Base-by-base conservation (phyloP, 2,329 filamentous ascomycete species). In the Fusarium sp. region DNA sequence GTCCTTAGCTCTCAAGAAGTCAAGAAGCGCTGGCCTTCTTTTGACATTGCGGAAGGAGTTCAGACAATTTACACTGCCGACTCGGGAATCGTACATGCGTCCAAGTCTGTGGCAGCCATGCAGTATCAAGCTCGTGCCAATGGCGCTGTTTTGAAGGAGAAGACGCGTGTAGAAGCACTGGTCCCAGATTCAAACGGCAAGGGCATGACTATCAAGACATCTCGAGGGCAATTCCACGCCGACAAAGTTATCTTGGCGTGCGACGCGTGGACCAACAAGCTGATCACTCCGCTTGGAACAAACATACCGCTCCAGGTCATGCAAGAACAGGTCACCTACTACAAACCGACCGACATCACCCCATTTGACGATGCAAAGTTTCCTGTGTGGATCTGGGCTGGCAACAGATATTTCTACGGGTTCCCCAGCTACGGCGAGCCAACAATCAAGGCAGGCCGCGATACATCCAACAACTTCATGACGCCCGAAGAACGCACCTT, bases 301-400 rank as follows among this genome's bases (percentile, higher is more conserved):
- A 64, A 68, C 3, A 74, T 76, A 3, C 73, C 75, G 0, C 49
- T 77, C 0, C 57, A 52, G 8, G 45, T 77, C 2, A 77, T 77
- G 75, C 75, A 77, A 59, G 68, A 76, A 17, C 74, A 76, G 41
- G 74, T 76, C 11, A 76, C 71, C 5, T 75, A 76, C 14, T 76
- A 72, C 38, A 74, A 72, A 6, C 72, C 74, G 6, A 48, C 56
- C 5, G 72, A 72, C 26, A 10, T 63, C 1, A 11, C 45, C 0
- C 26, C 38, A 2, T 75, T 66, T 8, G 57, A 75, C 3, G 52
- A 69, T 3, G 60, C 24, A 4, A 63, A 70, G 7, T 75, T 75
- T 4, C 72, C 72, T 1, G 72, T 75, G 0, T 75, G 72, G 72
- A 75, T 75, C n/a, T 75, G 72, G 72, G 72, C 60, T 5, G 72